These are phyloP conservation scores for Heterobasidion annosum DNA, from an alignment of 1,284 basidiomycete genomes.

Conservation along the genomic window DNA sequence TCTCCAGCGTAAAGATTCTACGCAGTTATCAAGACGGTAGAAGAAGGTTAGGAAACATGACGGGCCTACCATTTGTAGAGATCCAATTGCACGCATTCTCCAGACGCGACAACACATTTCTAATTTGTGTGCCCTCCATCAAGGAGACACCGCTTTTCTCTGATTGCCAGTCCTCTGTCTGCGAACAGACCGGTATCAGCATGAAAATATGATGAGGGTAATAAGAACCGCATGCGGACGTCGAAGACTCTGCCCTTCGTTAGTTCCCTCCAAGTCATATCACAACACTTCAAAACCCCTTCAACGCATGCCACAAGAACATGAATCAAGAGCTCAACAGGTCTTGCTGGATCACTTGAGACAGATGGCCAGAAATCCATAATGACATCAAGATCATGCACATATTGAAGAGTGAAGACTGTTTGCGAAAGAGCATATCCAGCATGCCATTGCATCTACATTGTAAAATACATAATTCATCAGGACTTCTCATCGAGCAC, in stretches of 20 bases:
- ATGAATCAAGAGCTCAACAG: constrained; percentile 51
- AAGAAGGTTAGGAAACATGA: constrained; percentile 1
- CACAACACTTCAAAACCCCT: constrained; percentile 77
- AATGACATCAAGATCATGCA: constrained; percentile 60
- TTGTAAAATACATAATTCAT: constrained; percentile 13
- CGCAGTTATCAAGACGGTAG: constrained; percentile 1
- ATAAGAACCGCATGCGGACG: constrained; percentile 35
- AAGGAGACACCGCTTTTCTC: constrained; percentile 81
- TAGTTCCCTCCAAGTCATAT: constrained; percentile 77
- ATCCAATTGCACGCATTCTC: constrained; percentile 51
- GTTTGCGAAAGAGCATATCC: constrained; percentile 84
- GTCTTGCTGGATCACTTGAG: constrained; percentile 30
- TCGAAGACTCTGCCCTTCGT: constrained; percentile 67
- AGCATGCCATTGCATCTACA: constrained; percentile 79
- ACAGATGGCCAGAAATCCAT: constrained; percentile 38
- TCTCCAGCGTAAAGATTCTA: constrained; percentile 9
- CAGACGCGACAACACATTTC: constrained; percentile 47
- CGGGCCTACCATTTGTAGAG: constrained; percentile 21
- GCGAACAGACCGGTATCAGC: constrained; percentile 7
- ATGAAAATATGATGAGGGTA: too few species aligned
- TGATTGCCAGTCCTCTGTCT: constrained; percentile 84
- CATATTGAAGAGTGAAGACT: constrained; percentile 74
- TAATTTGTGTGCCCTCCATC: constrained; percentile 59
- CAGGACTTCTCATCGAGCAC: constrained; percentile 6
- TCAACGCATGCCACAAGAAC: constrained; percentile 68